Conservation (phyloP, 208 protist species). For the Acanthamoeba castellanii region DNA sequence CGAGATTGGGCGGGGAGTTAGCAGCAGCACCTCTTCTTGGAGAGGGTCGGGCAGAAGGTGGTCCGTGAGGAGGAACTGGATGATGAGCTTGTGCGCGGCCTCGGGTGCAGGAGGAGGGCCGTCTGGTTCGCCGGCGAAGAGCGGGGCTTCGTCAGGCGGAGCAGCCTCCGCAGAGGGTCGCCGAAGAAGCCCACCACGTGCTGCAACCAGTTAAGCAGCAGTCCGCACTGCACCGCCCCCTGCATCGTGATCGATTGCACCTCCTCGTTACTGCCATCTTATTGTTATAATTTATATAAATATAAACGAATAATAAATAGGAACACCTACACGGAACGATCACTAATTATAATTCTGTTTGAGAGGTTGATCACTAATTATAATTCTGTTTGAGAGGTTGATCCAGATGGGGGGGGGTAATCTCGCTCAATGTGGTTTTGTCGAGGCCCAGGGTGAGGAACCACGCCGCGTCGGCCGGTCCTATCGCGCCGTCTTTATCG, state of each 20-base stretch:
- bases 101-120: background rate
- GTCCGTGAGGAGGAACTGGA: slow-evolving; percentile 22
- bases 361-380: too few species aligned
- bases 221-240: background rate
- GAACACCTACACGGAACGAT: too few species aligned
- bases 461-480: slow-evolving; percentile 47
- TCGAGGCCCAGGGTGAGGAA: slow-evolving; percentile 68
- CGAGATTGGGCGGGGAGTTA: background rate
- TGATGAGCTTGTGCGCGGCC: background rate
- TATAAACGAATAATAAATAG: too few species aligned
- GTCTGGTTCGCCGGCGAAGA: background rate
- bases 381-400: too few species aligned
- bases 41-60: background rate
- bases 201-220: background rate
- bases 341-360: too few species aligned
- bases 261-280: slow-evolving; percentile 1
- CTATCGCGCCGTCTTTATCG: slow-evolving; percentile 65
- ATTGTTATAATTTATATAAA: too few species aligned
- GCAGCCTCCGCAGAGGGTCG: background rate
- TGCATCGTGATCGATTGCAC: background rate
- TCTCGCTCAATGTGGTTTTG: slow-evolving; percentile 53
- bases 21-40: background rate
- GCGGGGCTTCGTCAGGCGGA: background rate
- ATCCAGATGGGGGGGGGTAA: background rate
- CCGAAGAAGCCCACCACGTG: slow-evolving; percentile 1